Base-by-base conservation (phyloP, 331 rosid genomes). In the Prunus yedoensis region DNA sequence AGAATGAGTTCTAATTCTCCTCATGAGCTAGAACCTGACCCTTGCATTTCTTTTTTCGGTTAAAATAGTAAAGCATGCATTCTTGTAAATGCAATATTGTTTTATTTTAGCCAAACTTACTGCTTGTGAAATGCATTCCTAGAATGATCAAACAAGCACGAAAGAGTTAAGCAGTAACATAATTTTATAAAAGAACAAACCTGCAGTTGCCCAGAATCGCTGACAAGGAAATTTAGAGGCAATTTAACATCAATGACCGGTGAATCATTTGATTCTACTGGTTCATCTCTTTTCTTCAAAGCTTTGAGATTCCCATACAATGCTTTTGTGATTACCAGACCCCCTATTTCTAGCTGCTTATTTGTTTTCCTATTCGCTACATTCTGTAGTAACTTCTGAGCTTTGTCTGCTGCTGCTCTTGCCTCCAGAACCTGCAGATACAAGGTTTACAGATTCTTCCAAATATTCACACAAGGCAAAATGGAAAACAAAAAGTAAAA, bases 191-290 rank as follows among this genome's bases (percentile, higher is more conserved):
- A 50, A 32, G 71, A 64, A 38, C 53, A 12, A 76, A 95, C 96
- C 99, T 92, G 92, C 66, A 92, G 96, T 77, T 87, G 94, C 51
- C 96, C 94, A 38, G 93, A 86, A 58, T 95, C 99, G 73, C 73
- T 87, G 81, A 95, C 91, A 53, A 95, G 88, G 82, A 95, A 95
- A 78, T 95, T 95, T 71, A 95, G 84, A 64, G 99, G 97, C 60
- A 89, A 38, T 38, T 95, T 87, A 51, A 95, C 99, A 87, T 92
- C 97, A 41, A 88, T 67, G 87, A 90, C 78, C 51, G 83, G 88
- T 63, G 85, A 87, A 62, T 76, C 76, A 68, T 80, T 85, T 66
- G 86, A 64, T 76, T 81, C 93, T 23, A 68, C 74, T 47, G 89
- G 79, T 66, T 87, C 88, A 25, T 84, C 71, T 38, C 71, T 80